phyloP scores from a whole-genome alignment of 352 stramenopile species.

The Phytophthora constricta region DNA sequence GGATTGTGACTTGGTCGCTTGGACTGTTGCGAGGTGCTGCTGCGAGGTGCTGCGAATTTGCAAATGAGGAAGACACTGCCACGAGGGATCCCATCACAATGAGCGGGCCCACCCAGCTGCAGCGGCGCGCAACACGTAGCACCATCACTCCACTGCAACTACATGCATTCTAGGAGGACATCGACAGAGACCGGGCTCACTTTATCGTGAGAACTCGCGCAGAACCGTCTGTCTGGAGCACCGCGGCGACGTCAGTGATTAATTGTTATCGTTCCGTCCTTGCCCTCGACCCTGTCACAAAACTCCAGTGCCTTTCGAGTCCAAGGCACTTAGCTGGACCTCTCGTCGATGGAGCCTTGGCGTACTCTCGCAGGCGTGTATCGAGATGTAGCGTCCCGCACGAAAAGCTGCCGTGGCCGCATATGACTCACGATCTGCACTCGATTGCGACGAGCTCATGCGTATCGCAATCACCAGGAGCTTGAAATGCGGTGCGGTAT shows the following conservation, averaged over 20 bases:
- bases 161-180: conserved; percentile 1
- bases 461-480: too few relatives aligned
- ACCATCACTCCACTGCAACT: conserved; percentile 13
- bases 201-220: neutral
- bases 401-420: too few relatives aligned
- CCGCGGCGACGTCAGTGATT: neutral
- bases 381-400: too few relatives aligned
- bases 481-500: too few relatives aligned
- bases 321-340: neutral
- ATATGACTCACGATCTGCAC: too few relatives aligned
- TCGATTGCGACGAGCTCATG: too few relatives aligned
- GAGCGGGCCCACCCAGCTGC: conserved; percentile 51
- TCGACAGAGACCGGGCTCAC: neutral
- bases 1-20: neutral
- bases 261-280: neutral
- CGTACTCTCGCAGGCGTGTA: too few relatives aligned
- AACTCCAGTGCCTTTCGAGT: neutral
- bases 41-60: conserved; percentile 10
- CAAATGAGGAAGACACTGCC: too few relatives aligned
- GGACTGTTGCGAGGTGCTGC: conserved; percentile 42
- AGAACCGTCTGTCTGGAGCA: neutral
- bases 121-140: neutral
- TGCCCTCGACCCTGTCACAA: neutral
- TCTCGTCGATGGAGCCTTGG: neutral
- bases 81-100: conserved; percentile 53